These are phyloP conservation scores for Nymphaea colorata DNA, from an alignment of 164 flowering plant species.

Conservation along the genomic window DNA sequence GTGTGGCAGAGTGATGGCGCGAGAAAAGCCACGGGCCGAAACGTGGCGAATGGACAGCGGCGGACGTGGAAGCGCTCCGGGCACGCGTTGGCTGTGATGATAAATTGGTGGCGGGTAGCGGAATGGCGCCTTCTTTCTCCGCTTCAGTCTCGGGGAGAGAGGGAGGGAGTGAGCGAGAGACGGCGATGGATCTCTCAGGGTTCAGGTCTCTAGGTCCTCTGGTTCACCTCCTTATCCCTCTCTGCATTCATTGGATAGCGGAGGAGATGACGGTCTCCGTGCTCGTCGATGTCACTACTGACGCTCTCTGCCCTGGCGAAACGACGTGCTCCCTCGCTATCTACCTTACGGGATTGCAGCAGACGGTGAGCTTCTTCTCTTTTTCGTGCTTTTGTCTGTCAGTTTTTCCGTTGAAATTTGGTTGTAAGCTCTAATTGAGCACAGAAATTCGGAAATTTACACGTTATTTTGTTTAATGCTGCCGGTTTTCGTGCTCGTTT, in stretches of 20 bases:
- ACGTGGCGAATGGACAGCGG: background rate
- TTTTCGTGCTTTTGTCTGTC: background rate
- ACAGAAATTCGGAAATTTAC: background rate
- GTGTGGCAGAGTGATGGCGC: background rate
- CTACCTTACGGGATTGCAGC: constrained; percentile 68
- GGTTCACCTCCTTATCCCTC: constrained; percentile 54
- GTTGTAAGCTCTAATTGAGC: background rate
- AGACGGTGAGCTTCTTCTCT: constrained; percentile 29
- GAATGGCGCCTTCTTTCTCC: background rate
- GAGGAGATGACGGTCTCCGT: constrained; percentile 86
- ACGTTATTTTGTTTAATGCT: background rate
- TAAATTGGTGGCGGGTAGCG: background rate
- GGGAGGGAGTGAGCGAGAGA: background rate
- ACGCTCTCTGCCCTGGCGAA: constrained; percentile 55
- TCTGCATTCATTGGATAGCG: constrained; percentile 68
- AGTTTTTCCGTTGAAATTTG: background rate
- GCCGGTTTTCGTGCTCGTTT: background rate
- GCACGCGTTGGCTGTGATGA: background rate
- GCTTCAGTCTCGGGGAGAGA: background rate
- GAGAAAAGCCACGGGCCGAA: background rate
- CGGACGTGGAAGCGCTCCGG: background rate
- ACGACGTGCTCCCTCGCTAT: constrained; percentile 57
- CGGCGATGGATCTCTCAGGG: constrained; percentile 9
- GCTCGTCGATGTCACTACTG: constrained; percentile 67
- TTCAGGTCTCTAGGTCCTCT: constrained; percentile 29